Evolutionary conservation across 345 rosid genomes (phyloP).

Genomic region (Turritis glabra): DNA sequence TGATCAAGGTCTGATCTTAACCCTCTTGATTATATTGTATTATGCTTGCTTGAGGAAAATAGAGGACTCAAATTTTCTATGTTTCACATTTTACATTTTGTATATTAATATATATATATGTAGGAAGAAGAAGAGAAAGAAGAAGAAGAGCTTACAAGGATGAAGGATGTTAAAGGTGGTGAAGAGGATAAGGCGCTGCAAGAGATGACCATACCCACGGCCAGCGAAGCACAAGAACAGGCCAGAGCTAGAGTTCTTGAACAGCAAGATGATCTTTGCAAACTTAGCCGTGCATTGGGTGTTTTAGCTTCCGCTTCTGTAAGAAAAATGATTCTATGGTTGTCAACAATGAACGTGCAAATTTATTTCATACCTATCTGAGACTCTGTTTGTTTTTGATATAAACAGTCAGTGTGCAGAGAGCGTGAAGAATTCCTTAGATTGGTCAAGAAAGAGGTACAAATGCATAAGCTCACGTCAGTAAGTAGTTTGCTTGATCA

Average conservation of each 20-base stretch:
- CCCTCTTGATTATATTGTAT: constrained; percentile 9
- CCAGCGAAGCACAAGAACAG: constrained; percentile 71
- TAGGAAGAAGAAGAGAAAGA: constrained; percentile 89
- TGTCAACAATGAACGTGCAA: constrained; percentile 13
- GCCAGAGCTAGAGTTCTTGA: constrained; percentile 73
- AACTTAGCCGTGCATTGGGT: constrained; percentile 84
- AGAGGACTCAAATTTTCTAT: neutral
- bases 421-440: constrained; percentile 90
- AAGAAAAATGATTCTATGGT: constrained; percentile 40
- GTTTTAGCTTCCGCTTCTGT: constrained; percentile 94
- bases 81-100: neutral
- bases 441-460: constrained; percentile 92
- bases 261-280: constrained; percentile 75
- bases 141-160: constrained; percentile 68
- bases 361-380: constrained; percentile 13
- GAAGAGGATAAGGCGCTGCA: constrained; percentile 76
- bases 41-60: constrained; percentile 25
- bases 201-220: constrained; percentile 68
- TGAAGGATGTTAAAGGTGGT: constrained; percentile 53
- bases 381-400: constrained; percentile 25
- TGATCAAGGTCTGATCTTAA: constrained; percentile 64
- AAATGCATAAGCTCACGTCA: neutral
- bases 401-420: constrained; percentile 76
- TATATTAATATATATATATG: constrained; percentile 33
- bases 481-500: constrained; percentile 10